phyloP scores from a whole-genome alignment of 345 rosid genomes.

The Eucalyptus regnans region DNA sequence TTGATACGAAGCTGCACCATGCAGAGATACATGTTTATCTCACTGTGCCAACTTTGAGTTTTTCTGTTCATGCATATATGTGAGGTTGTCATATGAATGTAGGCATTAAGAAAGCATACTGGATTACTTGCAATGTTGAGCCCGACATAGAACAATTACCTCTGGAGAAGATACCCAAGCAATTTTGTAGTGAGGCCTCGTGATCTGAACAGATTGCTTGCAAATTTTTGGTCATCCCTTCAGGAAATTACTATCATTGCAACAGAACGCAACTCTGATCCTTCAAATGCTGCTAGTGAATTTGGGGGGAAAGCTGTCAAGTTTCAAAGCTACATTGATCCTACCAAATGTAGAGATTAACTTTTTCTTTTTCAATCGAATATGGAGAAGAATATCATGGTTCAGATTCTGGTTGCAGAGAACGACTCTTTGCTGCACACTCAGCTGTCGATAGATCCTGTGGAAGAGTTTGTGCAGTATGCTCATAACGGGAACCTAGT shows the following conservation, averaged over 20 bases:
- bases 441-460: not conserved
- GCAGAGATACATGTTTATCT: not conserved
- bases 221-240: slow-evolving; percentile 76
- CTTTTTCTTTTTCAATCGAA: not conserved
- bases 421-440: slow-evolving; percentile 64
- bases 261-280: slow-evolving; percentile 38
- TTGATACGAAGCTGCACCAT: not conserved
- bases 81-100: not conserved
- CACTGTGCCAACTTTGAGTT: not conserved
- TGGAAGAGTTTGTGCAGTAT: not conserved
- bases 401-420: slow-evolving; percentile 27
- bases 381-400: not conserved
- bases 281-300: slow-evolving; percentile 64
- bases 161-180: slow-evolving; percentile 60
- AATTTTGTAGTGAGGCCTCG: slow-evolving; percentile 63
- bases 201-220: slow-evolving; percentile 53
- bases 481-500: rapidly evolving
- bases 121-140: slow-evolving; percentile 82
- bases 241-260: slow-evolving; percentile 86
- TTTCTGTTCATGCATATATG: not conserved
- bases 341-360: slow-evolving; percentile 46
- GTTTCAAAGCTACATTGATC: slow-evolving; percentile 74
- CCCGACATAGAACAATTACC: slow-evolving; percentile 67
- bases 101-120: slow-evolving; percentile 71
- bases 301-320: slow-evolving; percentile 80